phyloP scores from a whole-genome alignment of 2,329 filamentous ascomycete genomes.

The Fusarium keratoplasticum region DNA sequence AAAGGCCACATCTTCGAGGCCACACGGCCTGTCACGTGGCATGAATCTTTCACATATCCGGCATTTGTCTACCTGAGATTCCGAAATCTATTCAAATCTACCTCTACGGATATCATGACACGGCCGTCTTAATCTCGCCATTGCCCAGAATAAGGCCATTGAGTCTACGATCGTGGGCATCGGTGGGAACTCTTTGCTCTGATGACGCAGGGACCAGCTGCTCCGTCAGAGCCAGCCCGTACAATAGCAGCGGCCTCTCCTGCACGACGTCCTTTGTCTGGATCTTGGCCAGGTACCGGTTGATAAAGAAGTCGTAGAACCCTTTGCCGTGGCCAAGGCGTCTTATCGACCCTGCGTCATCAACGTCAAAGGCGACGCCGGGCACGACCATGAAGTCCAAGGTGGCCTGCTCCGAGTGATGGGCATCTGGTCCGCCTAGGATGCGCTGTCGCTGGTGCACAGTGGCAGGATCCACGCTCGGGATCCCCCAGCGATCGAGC shows the following conservation, averaged over 20 bases:
- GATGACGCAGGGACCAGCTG: constrained; percentile 75
- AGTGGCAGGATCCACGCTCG: constrained; percentile 78
- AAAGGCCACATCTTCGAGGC: not conserved
- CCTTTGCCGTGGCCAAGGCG: constrained; percentile 94
- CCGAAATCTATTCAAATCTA: constrained; percentile 10
- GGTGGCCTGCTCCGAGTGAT: constrained; percentile 57
- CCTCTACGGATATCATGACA: constrained; percentile 53
- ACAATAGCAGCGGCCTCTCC: constrained; percentile 61
- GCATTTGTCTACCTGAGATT: not conserved
- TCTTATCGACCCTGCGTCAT: constrained; percentile 67
- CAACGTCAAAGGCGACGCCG: constrained; percentile 88
- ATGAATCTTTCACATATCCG: not conserved
- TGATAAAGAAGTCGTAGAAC: constrained; percentile 95
- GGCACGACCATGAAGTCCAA: constrained; percentile 93
- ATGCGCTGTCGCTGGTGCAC: constrained; percentile 77
- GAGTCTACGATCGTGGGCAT: constrained; percentile 80
- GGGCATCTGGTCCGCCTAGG: constrained; percentile 70
- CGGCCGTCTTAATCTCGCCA: constrained; percentile 64
- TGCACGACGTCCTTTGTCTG: constrained; percentile 49
- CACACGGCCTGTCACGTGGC: not conserved
- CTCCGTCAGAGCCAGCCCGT: constrained; percentile 87
- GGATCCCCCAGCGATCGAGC: constrained; percentile 92
- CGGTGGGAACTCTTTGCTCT: constrained; percentile 77
- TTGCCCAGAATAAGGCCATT: constrained; percentile 81
- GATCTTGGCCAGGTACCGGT: constrained; percentile 71